Evolutionary conservation across 176 grass and related monocot species (phyloP), one percentile per base, ranked within the genome.

Genomic region (Cenchrus fungigraminus): DNA sequence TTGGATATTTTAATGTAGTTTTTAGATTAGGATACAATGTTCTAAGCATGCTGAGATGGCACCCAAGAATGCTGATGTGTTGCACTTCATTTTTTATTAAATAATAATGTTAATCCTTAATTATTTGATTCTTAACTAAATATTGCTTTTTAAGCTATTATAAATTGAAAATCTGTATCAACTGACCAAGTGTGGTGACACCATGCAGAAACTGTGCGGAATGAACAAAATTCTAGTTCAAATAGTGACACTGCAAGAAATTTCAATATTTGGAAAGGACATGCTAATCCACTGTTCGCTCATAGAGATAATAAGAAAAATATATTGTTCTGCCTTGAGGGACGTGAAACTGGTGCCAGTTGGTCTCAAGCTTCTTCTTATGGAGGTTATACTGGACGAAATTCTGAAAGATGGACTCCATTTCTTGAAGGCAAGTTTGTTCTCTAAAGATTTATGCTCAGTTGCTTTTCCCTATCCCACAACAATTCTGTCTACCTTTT

Each of bases 181-280:
- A 34, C 61, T 85, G 42, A 81, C 79, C 34, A 62, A 77, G 12
- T 86, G 44, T 71, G 65, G 25, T 88, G 69, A 81, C 5, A 59
- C 34, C 67, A 46, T 82, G 66, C 88, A 95, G 93, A 66, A 81
- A 76, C 55, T 42, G 69, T 43, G 70, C 74, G 9, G 90, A 51
- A 80, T 59, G 82, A 93, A 44, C 82, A 65, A 72, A 80, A 92
- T 84, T 90, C 87, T 82, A 95, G 45, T 78, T 98, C 93, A 84
- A 51, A 86, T 71, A 70, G 57, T 37, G 89, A 89, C 31, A 88
- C 76, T 76, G 54, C 71, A 79, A 89, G 86, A 83, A 88, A 76
- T 71, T 63, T 31, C 65, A 85, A 87, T 90, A 92, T 95, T 83
- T 98, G 96, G 96, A 98, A 86, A 84, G 91, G 96, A 51, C 91